Evolutionary conservation across 495 filamentous ascomycete genomes (phyloP), one percentile per base, ranked within the genome.

Genomic region (Penicillium verhagenii): DNA sequence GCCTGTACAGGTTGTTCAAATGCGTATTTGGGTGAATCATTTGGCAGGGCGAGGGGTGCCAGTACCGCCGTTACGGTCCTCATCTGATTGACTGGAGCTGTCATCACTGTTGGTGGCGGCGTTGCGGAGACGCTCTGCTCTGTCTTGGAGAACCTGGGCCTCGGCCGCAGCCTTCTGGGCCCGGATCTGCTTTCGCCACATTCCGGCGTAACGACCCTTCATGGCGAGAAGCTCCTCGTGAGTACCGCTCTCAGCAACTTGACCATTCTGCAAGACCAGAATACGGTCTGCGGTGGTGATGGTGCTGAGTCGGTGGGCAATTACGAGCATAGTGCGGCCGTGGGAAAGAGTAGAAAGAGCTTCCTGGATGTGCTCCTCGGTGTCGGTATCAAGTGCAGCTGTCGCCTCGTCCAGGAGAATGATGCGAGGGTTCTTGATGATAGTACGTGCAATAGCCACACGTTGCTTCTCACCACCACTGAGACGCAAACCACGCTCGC

Each of bases 391-490:
- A 16, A 98, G 79, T 3, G 94, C 94, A 28, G 94, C 95, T 0
- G 94, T 98, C 6, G 94, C 94, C 72, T 98, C 94, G 65, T 98
- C 94, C 14, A 98, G 75, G 65, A 98, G 87, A 68, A 98, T 97
- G 58, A 98, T 92, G 33, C 88, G 89, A 16, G 94, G 94, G 61
- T 96, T 87, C 71, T 98, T 98, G 48, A 98, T 77, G 52, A 98
- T 96, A 11, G 94, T 96, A 38, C 94, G 87, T 42, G 94, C 95
- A 65, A 98, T 98, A 8, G 94, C 94, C 37, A 97, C 91, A 26
- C 94, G 89, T 71, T 98, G 94, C 71, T 96, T 96, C 73, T 98
- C 94, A 31, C 94, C 94, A 18, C 94, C 94, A 46, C 90, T 96
- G 8, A 98, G 82, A 7, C 93, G 86, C 11, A 97, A 79, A 19